Conservation (phyloP, 106 monocot genomes). For the Dioscorea alata region DNA sequence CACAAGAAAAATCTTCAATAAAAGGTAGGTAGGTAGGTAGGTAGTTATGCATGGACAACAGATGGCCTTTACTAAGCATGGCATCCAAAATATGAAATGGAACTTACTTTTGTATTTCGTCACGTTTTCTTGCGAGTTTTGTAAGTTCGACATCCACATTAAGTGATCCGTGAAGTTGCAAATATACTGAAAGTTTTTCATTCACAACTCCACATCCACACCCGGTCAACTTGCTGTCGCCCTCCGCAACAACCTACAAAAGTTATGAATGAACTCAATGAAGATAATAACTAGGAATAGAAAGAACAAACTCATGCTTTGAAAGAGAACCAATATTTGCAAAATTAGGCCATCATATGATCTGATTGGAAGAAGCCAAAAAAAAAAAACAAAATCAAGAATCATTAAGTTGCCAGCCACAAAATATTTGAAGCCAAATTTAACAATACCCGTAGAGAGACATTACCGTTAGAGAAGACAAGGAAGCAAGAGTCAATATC, state of each 20-base stretch:
- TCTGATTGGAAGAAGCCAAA: too few relatives aligned
- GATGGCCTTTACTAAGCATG: too few relatives aligned
- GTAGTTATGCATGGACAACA: background rate
- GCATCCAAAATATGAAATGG: background rate
- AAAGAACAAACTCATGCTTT: too few relatives aligned
- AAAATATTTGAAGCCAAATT: background rate
- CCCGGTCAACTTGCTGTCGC: slow-evolving; percentile 35
- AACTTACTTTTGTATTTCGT: slow-evolving; percentile 73
- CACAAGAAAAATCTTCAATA: background rate
- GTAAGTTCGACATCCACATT: slow-evolving; percentile 65
- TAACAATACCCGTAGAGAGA: background rate
- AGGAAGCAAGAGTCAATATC: slow-evolving; percentile 75
- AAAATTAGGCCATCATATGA: too few relatives aligned
- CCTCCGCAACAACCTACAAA: slow-evolving; percentile 36
- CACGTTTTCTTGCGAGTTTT: slow-evolving; percentile 72
- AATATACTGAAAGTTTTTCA: slow-evolving; percentile 63
- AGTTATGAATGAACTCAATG: too few relatives aligned
- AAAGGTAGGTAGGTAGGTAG: background rate
- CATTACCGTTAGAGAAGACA: slow-evolving; percentile 77
- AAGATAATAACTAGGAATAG: too few relatives aligned
- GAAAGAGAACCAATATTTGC: too few relatives aligned
- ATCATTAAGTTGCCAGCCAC: background rate
- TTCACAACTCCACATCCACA: slow-evolving; percentile 63
- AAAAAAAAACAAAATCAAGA: too few relatives aligned
- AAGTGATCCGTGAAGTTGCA: slow-evolving; percentile 63